Conservation (phyloP, 2,329 filamentous ascomycete species). For the Pseudogymnoascus sp. region DNA sequence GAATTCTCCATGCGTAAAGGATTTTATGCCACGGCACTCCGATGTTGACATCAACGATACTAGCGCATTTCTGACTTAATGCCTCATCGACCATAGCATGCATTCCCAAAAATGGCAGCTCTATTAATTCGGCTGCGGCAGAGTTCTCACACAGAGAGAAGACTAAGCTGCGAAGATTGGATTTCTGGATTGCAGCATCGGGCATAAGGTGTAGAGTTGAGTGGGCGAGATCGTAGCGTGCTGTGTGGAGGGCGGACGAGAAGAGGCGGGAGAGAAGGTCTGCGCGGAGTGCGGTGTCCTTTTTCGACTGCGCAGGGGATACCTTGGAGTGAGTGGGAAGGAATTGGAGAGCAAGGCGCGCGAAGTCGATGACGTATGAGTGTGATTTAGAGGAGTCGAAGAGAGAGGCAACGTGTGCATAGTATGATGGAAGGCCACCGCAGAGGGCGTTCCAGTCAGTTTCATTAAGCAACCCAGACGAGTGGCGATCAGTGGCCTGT, state of each 20-base stretch:
- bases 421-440: slow-evolving; percentile 73
- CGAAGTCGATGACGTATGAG: slow-evolving; percentile 78
- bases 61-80: slow-evolving; percentile 62
- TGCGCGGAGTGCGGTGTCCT: slow-evolving; percentile 33
- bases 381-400: slow-evolving; percentile 72
- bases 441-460: slow-evolving; percentile 63
- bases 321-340: slow-evolving; percentile 17
- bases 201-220: slow-evolving; percentile 65
- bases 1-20: slow-evolving; percentile 83
- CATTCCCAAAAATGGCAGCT: slow-evolving; percentile 70
- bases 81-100: slow-evolving; percentile 71
- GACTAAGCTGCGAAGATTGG: slow-evolving; percentile 61
- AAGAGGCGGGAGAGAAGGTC: slow-evolving; percentile 81
- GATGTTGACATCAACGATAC: slow-evolving; percentile 54
- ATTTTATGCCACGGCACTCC: slow-evolving; percentile 76
- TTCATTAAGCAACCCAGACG: slow-evolving; percentile 62
- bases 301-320: slow-evolving; percentile 10
- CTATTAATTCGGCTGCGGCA: slow-evolving; percentile 58
- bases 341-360: slow-evolving; percentile 64
- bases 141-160: slow-evolving; percentile 61
- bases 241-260: slow-evolving; percentile 68
- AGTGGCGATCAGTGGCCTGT: slow-evolving; percentile 39
- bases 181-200: slow-evolving; percentile 61
- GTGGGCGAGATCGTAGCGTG: slow-evolving; percentile 76
- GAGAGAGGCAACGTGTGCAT: slow-evolving; percentile 73